Percentiles rank a stretch among this genome's conserved stretches.
phyloP scores from a whole-genome alignment of 108 stramenopile species.

The Cyclostephanos invisitatus region DNA sequence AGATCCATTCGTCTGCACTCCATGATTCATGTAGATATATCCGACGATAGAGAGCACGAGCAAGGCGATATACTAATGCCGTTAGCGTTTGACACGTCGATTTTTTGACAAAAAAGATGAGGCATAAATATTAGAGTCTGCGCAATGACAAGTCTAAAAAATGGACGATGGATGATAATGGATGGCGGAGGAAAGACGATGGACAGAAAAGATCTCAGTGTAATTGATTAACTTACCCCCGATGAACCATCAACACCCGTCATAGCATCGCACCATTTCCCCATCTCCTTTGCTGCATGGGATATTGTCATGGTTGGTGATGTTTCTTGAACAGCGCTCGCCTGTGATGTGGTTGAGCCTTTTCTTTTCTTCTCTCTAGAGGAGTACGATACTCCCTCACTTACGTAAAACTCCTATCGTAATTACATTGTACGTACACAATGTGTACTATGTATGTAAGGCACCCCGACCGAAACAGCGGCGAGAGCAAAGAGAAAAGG shows the following conservation, averaged over 20 bases:
- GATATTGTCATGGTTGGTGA: constrained; percentile 28
- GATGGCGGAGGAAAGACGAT: background rate
- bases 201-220: background rate
- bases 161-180: background rate
- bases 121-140: background rate
- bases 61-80: constrained; percentile 33
- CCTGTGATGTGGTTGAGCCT: too few species aligned
- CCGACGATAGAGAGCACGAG: constrained; percentile 39
- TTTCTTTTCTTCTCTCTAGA: too few species aligned
- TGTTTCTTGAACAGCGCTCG: too few species aligned
- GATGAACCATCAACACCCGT: constrained; percentile 47
- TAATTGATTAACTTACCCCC: constrained; percentile 29
- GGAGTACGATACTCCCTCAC: too few species aligned
- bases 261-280: constrained; percentile 45
- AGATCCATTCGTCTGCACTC: constrained; percentile 37
- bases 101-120: background rate
- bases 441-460: too few species aligned
- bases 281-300: constrained; percentile 46
- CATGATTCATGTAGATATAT: constrained; percentile 42
- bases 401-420: too few species aligned
- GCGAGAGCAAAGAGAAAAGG: too few species aligned
- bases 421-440: too few species aligned
- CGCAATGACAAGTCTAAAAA: background rate
- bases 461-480: too few species aligned
- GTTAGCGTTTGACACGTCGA: constrained; percentile 18